Evolutionary conservation across 352 stramenopile species (phyloP).

Genomic region (Pythium graminicola): DNA sequence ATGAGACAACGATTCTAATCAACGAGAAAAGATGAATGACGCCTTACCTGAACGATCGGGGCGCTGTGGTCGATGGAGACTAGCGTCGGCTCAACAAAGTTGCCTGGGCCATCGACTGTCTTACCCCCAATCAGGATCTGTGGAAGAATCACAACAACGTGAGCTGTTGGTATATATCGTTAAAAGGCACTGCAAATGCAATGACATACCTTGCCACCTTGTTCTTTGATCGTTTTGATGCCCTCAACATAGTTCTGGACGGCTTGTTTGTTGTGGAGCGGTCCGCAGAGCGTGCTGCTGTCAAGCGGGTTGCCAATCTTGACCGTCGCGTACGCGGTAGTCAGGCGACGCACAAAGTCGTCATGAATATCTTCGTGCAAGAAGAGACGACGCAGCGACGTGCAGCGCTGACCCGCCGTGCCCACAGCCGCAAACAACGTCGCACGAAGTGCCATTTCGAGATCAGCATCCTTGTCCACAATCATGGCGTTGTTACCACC

Average conservation of each 20-base stretch:
- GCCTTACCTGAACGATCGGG: slow-evolving; percentile 52
- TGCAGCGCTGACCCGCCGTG: slow-evolving; percentile 90
- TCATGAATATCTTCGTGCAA: slow-evolving; percentile 90
- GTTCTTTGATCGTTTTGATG: slow-evolving; percentile 76
- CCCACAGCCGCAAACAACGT: slow-evolving; percentile 89
- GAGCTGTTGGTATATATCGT: too few species aligned
- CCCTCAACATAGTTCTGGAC: slow-evolving; percentile 83
- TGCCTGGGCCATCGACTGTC: slow-evolving; percentile 60
- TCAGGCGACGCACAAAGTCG: slow-evolving; percentile 77
- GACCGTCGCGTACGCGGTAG: slow-evolving; percentile 82
- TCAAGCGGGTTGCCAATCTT: slow-evolving; percentile 87
- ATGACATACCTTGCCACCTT: slow-evolving; percentile 55
- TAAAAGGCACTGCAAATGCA: too few species aligned
- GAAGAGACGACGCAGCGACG: slow-evolving; percentile 87
- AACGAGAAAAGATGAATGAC: background rate
- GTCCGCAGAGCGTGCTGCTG: slow-evolving; percentile 77
- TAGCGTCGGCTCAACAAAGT: slow-evolving; percentile 92
- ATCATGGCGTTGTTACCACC: slow-evolving; percentile 94
- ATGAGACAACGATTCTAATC: background rate
- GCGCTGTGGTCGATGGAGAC: slow-evolving; percentile 76
- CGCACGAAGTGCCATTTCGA: slow-evolving; percentile 86
- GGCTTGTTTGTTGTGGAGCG: slow-evolving; percentile 63
- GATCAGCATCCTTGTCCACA: slow-evolving; percentile 86
- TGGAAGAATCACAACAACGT: too few species aligned
- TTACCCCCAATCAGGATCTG: slow-evolving; percentile 86